Base-by-base conservation (phyloP, 495 filamentous ascomycete genomes). In the Xylaria castorea region DNA sequence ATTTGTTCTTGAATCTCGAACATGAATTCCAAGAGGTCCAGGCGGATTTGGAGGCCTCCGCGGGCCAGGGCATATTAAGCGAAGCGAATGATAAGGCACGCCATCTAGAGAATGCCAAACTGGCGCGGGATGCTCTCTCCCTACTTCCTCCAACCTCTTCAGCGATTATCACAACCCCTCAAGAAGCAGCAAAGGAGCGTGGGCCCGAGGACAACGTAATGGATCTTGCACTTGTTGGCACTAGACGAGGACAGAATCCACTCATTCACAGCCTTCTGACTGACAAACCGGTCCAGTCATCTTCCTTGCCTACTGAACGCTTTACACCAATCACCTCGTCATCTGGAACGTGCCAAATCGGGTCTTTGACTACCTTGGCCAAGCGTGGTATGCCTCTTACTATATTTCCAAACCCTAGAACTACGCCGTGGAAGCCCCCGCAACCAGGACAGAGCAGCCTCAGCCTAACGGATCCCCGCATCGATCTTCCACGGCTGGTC, bases 181-280 rank as follows among this genome's bases (percentile, higher is more conserved):
- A 87, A 36, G 94, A 97, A 73, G 95, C 93, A 5, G 92, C 95
- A 44, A 90, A 89, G 32, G 75, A 73, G 57, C 74, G 40, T 14
- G 38, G 30, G 12, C 70, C 71, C 89, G 88, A 46, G 84, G 88
- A 40, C 79, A 82, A 63, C 53, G 78, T 53, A 40, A 83, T 55
- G 44, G 79, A 79, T 70, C 83, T 70, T 79, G 85, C 71, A 75
- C 82, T 89, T 40, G 81, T 89, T 1, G 89, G 91, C 5, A 89
- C 89, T 60, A 87, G 94, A 71, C 87, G 89, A 64, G 91, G 91
- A 78, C 90, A 92, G 74, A 98, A 99, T 77, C 94, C 95, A 1
- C 87, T 99, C 14, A 98, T 99, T 68, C 96, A 98, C 81, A 98
- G 97, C 75, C 91, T 98, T 9, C 88, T 99, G 22, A 99, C 96